Base-by-base conservation (phyloP, 2,329 filamentous ascomycete species). In the Dactylellina sp. region DNA sequence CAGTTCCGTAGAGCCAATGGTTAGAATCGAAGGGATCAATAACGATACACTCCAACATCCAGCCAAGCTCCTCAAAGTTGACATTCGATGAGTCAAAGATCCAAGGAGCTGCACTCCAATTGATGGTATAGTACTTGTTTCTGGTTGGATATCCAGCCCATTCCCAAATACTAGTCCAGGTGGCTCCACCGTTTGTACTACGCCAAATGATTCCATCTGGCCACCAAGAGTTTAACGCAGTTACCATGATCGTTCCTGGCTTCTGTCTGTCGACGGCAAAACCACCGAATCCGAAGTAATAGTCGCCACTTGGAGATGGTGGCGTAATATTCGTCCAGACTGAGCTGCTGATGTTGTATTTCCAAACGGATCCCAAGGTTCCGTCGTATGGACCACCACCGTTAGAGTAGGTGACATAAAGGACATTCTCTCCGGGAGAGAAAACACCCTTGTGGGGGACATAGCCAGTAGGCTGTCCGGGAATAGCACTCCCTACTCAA, bases 1-100 rank as follows among this genome's bases (percentile, higher is more conserved):
- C 86, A 0, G 86, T 88, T n/a, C 84, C 85, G 66, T 88, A 88
- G 0, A 88, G 80, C 85, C 85, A 88, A 78, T 87, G 86, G 77
- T 87, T 82, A 64, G 85, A 86, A 76, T 88, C 85, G 24, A 84
- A 82, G 0, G 86, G 86, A 76, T 88, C 82, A 55, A 88, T 88
- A 20, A 85, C 85, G 6, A 88, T 79, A 0, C 83, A 80, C 76
- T 88, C 86, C 7, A 88, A 85, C 86, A 88, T 88, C 86, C 86
- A 88, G 0, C 86, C 86, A 2, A 88, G 79, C 28, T 82, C 81
- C 79, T 86, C 85, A 12, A 53, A 47, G 63, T 85, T 84, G 5
- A 79, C 78, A 14, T 85, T 79, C 62, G 84, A 85, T n/a, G 83
- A 81, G 20, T 83, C 81, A 76, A 84, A 81, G 60, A 87, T 82